Base-by-base conservation (phyloP, 176 grass and related monocot genomes). In the Pontederia paniculata region DNA sequence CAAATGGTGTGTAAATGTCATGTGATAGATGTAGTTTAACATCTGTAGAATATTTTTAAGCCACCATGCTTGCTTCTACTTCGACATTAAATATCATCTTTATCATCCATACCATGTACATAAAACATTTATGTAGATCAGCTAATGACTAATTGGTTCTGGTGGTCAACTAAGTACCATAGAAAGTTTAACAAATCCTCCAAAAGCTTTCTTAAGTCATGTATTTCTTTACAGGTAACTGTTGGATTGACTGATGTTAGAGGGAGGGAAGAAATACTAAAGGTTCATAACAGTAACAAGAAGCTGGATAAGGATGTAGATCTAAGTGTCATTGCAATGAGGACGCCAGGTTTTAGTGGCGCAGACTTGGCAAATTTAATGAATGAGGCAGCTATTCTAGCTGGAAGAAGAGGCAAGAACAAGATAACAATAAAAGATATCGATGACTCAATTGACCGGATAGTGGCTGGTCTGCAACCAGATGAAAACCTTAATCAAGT, bases 341-440 rank as follows among this genome's bases (percentile, higher is more conserved):
- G 89, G 59, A 86, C 84, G 3, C 74, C 90, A 0, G 85, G 85
- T 17, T 95, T 95, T 76, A 95, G 85, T 43, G 90, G 85, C 18
- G 85, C 73, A 9, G 85, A 89, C 79, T 78, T 89, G 25, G 85
- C 81, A 50, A 95, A 95, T 59, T 76, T 89, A 44, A 86, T 95
- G 81, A 95, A 95, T 22, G 89, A 95, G 80, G 89, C 81, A 5
- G 90, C 90, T 12, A 89, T 95, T 73, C 85, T 95, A 49, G 82
- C 85, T 45, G 90, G 82, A 37, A 81, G 85, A 23, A 77, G 81
- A 51, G 81, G 85, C 13, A 86, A 78, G 63, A 74, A 81, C 54
- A 70, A 52, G 28, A 78, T 89, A 51, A 75, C 73, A 44, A 70
- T 78, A 17, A 83, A 76, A 23, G 85, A 89, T 70, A 95, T 95